Evolutionary conservation across 139 green algal genomes (phyloP).

Genomic region (Haematococcus lacustris): DNA sequence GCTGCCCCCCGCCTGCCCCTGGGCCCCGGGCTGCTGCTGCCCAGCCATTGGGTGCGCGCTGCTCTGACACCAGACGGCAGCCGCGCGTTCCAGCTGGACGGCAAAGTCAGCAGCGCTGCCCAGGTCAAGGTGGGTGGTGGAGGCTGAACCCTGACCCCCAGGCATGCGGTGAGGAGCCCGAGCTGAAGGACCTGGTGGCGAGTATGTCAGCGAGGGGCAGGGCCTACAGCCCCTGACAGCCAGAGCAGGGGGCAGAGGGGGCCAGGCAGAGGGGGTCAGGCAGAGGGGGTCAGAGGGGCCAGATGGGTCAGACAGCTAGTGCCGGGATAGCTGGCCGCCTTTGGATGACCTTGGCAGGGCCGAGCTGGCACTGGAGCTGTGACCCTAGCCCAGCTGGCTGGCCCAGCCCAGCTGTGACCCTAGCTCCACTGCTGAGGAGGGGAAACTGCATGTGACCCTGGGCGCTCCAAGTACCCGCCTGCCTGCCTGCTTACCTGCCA

Average conservation of each 20-base stretch:
- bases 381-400: no score
- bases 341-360: no score
- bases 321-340: no score
- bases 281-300: no score
- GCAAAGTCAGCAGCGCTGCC: slow-evolving; percentile 4
- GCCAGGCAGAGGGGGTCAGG: no score
- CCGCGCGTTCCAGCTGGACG: slow-evolving; percentile 30
- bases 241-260: no score
- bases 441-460: no score
- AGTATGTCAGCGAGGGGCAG: not conserved
- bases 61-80: slow-evolving; percentile 30
- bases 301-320: no score
- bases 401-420: no score
- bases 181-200: not conserved
- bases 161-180: not conserved
- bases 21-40: not conserved
- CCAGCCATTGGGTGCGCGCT: slow-evolving; percentile 12
- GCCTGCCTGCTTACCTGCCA: not conserved
- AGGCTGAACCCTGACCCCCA: not conserved
- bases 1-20: not conserved
- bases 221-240: no score
- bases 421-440: no score
- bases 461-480: not conserved
- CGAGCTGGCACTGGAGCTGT: no score
- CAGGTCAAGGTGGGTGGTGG: slow-evolving; percentile 26